Percentiles rank a stretch among this genome's conserved stretches.
Evolutionary conservation across 805 yeast genomes (phyloP).

Genomic region (Debaryomyces castellii): DNA sequence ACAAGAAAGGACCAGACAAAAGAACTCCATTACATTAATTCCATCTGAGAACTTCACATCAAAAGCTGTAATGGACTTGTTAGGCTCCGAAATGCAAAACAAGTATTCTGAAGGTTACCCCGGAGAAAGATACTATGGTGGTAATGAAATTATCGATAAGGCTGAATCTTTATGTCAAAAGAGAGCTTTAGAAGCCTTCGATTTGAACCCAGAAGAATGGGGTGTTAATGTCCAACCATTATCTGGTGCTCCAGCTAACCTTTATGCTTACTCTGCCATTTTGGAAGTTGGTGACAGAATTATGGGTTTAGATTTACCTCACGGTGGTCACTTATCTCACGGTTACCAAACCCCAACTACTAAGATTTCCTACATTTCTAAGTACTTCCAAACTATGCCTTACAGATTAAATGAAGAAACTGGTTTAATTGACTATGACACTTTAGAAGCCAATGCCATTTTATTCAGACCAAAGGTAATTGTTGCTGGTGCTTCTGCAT

Average conservation of each 20-base stretch:
- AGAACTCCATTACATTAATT: constrained; percentile 87
- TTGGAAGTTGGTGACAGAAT: constrained; percentile 94
- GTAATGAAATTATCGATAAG: constrained; percentile 94
- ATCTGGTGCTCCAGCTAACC: constrained; percentile 97
- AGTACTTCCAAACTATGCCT: constrained; percentile 98
- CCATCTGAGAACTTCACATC: constrained; percentile 98
- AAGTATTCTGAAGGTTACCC: constrained; percentile 99
- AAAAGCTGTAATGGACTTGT: constrained; percentile 90
- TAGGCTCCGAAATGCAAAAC: constrained; percentile 97
- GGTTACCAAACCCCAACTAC: constrained; percentile 95
- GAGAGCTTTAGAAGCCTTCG: constrained; percentile 90
- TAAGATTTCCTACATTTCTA: constrained; percentile 93
- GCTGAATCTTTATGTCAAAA: constrained; percentile 90
- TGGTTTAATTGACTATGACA: constrained; percentile 94
- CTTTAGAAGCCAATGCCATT: constrained; percentile 85
- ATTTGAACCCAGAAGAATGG: constrained; percentile 80
- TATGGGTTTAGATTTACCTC: constrained; percentile 98
- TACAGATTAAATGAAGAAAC: constrained; percentile 90
- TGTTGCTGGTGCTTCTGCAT: constrained; percentile 98
- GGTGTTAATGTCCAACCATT: constrained; percentile 97
- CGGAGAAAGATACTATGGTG: constrained; percentile 98
- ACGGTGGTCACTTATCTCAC: constrained; percentile 98
- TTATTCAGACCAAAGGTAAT: constrained; percentile 94
- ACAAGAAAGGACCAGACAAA: constrained; percentile 88
- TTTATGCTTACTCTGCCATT: constrained; percentile 93